Base-by-base conservation (phyloP, 495 filamentous ascomycete species). In the Apiosordaria backusii region DNA sequence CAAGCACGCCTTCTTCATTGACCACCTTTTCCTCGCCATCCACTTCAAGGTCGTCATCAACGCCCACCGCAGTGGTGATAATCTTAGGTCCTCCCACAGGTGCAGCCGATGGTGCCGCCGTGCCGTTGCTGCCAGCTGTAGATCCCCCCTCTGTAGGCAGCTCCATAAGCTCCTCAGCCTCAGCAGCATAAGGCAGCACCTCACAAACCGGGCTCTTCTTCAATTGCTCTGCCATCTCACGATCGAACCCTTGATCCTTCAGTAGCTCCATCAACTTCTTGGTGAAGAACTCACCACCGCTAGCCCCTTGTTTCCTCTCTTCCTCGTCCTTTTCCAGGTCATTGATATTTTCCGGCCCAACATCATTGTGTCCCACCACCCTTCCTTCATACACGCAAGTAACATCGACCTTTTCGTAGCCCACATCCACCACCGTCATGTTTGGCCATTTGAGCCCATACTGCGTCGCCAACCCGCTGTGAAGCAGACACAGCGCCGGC, bases 201-300 rank as follows among this genome's bases (percentile, higher is more conserved):
- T 99, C 95, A 70, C 93, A 94, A 59, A 98, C 91, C 22, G 86
- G 79, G 67, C 88, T 97, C 71, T 86, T 88, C 82, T 99, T 99
- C 62, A 99, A 77, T 77, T 97, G 92, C 81, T 99, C 96, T 57
- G 92, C 95, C 90, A 97, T 96, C 54, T 97, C 92, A 24, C 88
- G 77, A 6, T 86, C 88, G 68, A 95, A 94, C 0, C 85, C 86
- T 73, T 90, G 89, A 3, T 82, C 67, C 50, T 84, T 81, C 10
- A 99, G 83, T 35, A 96, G 77, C 67, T 89, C 80, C 29, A 85
- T 69, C 10, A 99, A 83, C 58, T 87, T 83, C 69, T 87, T 84
- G 2, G 95, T 99, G 82, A 99, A 93, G 16, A 88, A 85, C 70
- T 99, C 92, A 59, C 95, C 95, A 53, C 96, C 96, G 54, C 88